Base-by-base conservation (phyloP, 805 yeast species). In the Pichia thaimueangensis region DNA sequence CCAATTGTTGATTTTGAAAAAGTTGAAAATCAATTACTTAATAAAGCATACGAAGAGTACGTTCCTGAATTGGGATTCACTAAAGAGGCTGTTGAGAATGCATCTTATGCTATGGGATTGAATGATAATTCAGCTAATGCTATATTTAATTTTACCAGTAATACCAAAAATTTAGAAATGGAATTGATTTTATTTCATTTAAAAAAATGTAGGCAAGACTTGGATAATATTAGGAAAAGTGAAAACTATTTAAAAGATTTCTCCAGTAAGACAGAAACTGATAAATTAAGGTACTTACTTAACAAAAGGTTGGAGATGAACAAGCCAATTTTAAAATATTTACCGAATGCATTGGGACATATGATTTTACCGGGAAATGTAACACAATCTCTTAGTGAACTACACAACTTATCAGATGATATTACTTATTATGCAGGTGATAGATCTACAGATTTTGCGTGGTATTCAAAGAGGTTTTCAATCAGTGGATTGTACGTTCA, bases 401-500 rank as follows among this genome's bases (percentile, higher is more conserved):
- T 93, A 43, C 83, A 80, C 52, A 72, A 76, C 40, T 69, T 89
- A 43, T 72, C 87, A 11, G 97, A 91, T 63, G 97, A 93, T 57
- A 70, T 91, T 45, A 75, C 86, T 35, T 87, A 64, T 60, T 78
- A 76, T 52, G 79, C 95, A 0, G 93, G 89, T 10, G 97, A 89
- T 57, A 56, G 62, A 41, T 74, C 93, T 17, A 79, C 79, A 50
- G 96, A 87, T 60, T 80, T 84, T 58, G 82, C 86, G 4, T 91
- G 98, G 98, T 91, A 91, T 61, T 69, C 94, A n/a, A 85, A 88
- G 57, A 70, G 98, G 50, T 65, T 82, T 13, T 73, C 84, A 8
- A 58, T 91, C 13, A 73, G 85, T 20, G 70, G 83, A 2, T 73
- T 83, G 2, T 86, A 85, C 59, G 83, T 84, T 3, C 75, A 82